These are phyloP conservation scores for Linnemannia exigua DNA, from an alignment of 192 early-diverging fungal genomes.

Conservation along the genomic window DNA sequence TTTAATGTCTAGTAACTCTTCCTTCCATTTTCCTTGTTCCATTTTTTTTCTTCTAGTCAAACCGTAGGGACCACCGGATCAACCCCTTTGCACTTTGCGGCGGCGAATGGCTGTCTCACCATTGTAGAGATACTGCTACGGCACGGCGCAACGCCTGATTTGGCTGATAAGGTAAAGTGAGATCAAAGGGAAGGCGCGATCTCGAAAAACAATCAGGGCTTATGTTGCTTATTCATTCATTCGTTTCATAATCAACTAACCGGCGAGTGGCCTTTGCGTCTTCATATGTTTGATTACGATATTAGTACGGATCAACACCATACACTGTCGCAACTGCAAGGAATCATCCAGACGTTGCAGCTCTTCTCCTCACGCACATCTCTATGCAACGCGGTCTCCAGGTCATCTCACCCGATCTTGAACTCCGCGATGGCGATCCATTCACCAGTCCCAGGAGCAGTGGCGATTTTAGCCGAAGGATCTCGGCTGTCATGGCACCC, in stretches of 20 bases:
- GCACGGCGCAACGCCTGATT: constrained; percentile 70
- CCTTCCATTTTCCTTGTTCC: background rate
- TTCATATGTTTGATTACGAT: background rate
- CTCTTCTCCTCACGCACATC: constrained; percentile 28
- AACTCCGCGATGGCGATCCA: constrained; percentile 14
- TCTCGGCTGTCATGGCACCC: constrained; percentile 33
- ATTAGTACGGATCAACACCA: constrained; percentile 65
- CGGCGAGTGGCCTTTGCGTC: background rate
- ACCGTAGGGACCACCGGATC: constrained; percentile 73
- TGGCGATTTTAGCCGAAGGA: constrained; percentile 37
- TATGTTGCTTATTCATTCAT: background rate
- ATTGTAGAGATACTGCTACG: constrained; percentile 74
- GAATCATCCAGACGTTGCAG: constrained; percentile 65
- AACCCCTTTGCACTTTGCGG: constrained; percentile 88
- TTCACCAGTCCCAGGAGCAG: constrained; percentile 42
- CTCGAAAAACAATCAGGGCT: background rate
- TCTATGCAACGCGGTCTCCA: constrained; percentile 50
- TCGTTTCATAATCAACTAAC: background rate
- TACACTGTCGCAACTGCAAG: constrained; percentile 64
- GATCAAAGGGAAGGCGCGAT: background rate
- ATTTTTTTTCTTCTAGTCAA: constrained; percentile 20
- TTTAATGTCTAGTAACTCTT: background rate
- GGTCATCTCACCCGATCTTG: constrained; percentile 9
- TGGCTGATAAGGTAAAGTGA: constrained; percentile 64
- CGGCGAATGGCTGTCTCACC: constrained; percentile 77